Conservation (phyloP, 192 early-diverging fungal species). For the Spizellomyces sp. region DNA sequence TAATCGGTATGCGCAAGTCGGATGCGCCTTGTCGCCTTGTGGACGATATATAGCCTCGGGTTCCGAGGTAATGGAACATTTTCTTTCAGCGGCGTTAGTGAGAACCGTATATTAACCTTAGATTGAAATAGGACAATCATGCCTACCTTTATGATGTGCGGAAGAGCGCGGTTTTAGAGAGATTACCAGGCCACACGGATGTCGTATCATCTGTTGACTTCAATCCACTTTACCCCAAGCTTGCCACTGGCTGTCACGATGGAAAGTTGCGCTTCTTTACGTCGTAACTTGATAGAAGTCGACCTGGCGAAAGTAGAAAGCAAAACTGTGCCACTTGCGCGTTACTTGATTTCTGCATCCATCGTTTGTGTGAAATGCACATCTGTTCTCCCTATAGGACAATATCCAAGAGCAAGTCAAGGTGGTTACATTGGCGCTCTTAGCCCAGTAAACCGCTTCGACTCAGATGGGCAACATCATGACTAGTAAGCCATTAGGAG, state of each 20-base stretch:
- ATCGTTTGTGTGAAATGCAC: too few species aligned
- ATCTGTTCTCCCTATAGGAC: too few species aligned
- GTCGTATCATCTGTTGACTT: slow-evolving; percentile 38
- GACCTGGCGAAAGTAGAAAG: too few species aligned
- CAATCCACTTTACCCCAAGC: neutral
- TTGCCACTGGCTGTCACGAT: slow-evolving; percentile 30
- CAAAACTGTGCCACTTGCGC: too few species aligned
- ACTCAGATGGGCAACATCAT: too few species aligned
- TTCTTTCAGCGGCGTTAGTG: neutral
- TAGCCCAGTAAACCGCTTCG: too few species aligned
- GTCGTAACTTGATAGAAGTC: too few species aligned
- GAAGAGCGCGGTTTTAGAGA: slow-evolving; percentile 19
- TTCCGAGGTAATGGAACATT: slow-evolving; percentile 28
- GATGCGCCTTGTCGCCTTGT: slow-evolving; percentile 36
- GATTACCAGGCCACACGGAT: slow-evolving; percentile 23
- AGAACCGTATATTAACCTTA: neutral
- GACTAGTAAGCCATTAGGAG: too few species aligned
- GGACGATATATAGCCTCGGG: slow-evolving; percentile 40
- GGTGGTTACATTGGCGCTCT: too few species aligned
- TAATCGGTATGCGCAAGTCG: slow-evolving; percentile 33
- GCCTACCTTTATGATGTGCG: slow-evolving; percentile 45
- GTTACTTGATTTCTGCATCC: too few species aligned
- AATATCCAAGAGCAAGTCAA: too few species aligned
- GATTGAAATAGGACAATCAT: slow-evolving; percentile 31
- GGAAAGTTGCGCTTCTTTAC: slow-evolving; percentile 9